phyloP scores from a whole-genome alignment of 495 filamentous ascomycete species.

The Penicillium mononematosum region DNA sequence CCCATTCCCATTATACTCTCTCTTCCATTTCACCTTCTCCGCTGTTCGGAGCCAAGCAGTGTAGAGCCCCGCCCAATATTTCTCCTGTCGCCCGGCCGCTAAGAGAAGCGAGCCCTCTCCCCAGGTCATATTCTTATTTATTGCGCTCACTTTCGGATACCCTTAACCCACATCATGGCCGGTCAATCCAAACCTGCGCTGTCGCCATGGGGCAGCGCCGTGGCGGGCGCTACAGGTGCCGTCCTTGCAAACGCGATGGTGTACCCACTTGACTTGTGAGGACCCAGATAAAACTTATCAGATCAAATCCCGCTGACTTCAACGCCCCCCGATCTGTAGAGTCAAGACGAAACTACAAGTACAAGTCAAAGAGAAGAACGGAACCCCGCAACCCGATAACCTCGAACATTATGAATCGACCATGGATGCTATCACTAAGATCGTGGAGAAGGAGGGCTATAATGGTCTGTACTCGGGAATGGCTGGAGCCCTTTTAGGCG shows the following conservation, averaged over 20 bases:
- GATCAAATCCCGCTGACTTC: conserved; percentile 9
- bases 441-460: conserved; percentile 77
- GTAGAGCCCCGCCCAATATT: conserved; percentile 22
- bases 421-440: conserved; percentile 83
- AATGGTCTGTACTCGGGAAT: conserved; percentile 87
- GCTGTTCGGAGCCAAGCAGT: conserved; percentile 3
- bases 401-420: conserved; percentile 78
- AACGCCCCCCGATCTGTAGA: conserved; percentile 43
- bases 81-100: conserved; percentile 24
- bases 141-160: conserved; percentile 4
- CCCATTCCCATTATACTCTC: background rate
- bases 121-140: conserved; percentile 8
- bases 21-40: background rate
- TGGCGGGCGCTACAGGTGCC: conserved; percentile 90
- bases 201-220: conserved; percentile 89
- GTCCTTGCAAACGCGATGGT: conserved; percentile 94
- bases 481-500: conserved; percentile 78
- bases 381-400: conserved; percentile 38
- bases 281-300: conserved; percentile 1
- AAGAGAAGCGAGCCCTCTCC: conserved; percentile 9
- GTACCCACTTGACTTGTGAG: conserved; percentile 93
- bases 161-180: conserved; percentile 54
- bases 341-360: conserved; percentile 98
- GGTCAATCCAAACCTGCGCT: conserved; percentile 79
- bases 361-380: conserved; percentile 67